Evolutionary conservation across 805 yeast genomes (phyloP).

Genomic region (Hanseniaspora lindneri): DNA sequence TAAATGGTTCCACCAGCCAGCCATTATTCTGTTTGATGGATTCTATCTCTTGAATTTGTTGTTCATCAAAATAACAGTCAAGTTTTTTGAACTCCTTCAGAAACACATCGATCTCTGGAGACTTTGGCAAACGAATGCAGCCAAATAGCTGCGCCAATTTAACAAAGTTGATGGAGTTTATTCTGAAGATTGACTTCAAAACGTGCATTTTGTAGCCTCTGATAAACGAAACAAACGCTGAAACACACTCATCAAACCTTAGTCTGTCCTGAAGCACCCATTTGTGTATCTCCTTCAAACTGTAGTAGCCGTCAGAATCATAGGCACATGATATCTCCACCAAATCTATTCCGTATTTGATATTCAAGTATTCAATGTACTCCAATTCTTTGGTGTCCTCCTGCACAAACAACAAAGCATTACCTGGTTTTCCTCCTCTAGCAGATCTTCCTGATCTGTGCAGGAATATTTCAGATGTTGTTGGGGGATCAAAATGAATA

Average conservation of each 20-base stretch:
- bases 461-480: slow-evolving; percentile 79
- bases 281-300: slow-evolving; percentile 22
- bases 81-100: slow-evolving; percentile 29
- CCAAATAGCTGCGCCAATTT: slow-evolving; percentile 70
- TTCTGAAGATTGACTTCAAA: slow-evolving; percentile 76
- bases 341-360: slow-evolving; percentile 46
- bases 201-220: slow-evolving; percentile 78
- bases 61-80: slow-evolving; percentile 39
- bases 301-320: slow-evolving; percentile 16
- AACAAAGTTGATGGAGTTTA: slow-evolving; percentile 56
- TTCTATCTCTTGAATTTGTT: slow-evolving; percentile 28
- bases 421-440: slow-evolving; percentile 75
- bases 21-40: slow-evolving; percentile 32
- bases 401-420: slow-evolving; percentile 61
- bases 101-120: slow-evolving; percentile 66
- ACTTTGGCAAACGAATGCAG: slow-evolving; percentile 69
- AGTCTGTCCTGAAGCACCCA: slow-evolving; percentile 68
- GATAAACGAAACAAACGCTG: slow-evolving; percentile 71
- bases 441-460: slow-evolving; percentile 96
- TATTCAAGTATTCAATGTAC: slow-evolving; percentile 66
- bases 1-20: slow-evolving; percentile 50
- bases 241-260: slow-evolving; percentile 68
- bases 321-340: slow-evolving; percentile 16
- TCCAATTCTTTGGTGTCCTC: slow-evolving; percentile 63
- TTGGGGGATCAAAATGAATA: slow-evolving; percentile 89